Base-by-base conservation (phyloP, 345 rosid species). In the Aegle marmelos region DNA sequence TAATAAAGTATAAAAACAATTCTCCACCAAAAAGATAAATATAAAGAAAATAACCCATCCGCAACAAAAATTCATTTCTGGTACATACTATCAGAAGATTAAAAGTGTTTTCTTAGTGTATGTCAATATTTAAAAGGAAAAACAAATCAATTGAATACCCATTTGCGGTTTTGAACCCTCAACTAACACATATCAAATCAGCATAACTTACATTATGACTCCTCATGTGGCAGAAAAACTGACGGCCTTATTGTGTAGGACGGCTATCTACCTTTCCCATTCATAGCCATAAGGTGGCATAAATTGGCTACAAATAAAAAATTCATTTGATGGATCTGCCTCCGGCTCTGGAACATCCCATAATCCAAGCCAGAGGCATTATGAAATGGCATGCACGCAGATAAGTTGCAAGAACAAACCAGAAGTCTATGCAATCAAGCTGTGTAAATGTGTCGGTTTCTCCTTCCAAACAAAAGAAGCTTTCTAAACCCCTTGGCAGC, bases 381-480 rank as follows among this genome's bases (percentile, higher is more conserved):
- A 53, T 76, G 74, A 57, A 60, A 71, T 17, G 48, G 58, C 65
- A 76, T 62, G 77, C 69, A 39, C 64, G 39, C 73, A 7, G 81
- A 34, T 6, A 82, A 71, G 78, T 72, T 27, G 77, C 70, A 66
- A 57, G 77, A 65, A 60, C 27, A 57, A 76, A 39, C 67, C 48
- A 50, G 41, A 74, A 25, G 27, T 48, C 58, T 22, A 31, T 64
- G 69, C 48, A 36, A 67, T 81, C 86, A 83, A 61, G 53, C 56
- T 2, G 71, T 76, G 50, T 76, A 17, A 82, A 79, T 48, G 66
- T 56, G 72, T 71, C 75, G 58, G 72, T 78, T 87, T 85, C 87
- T 92, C 85, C 89, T 82, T 71, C 97, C 97, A 39, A 96, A 92
- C 84, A 94, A 76, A 56, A 96, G 97, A 68, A 96, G 97, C 93